Evolutionary conservation across 1,284 basidiomycete genomes (phyloP), one percentile per base, ranked within the genome.

Genomic region (Cutaneotrichosporon sp.): DNA sequence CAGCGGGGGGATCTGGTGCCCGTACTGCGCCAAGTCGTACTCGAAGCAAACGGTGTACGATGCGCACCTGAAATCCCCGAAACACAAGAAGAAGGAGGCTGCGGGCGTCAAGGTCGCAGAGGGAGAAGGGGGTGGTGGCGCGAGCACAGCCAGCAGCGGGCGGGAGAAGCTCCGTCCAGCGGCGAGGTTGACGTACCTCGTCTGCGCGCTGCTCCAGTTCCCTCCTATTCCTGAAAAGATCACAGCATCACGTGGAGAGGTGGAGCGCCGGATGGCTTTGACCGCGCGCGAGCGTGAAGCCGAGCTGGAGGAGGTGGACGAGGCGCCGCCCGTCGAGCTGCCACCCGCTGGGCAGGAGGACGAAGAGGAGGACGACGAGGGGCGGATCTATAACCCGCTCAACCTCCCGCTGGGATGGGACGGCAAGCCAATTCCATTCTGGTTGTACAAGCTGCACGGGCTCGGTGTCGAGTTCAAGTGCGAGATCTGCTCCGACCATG

Each of bases 361-460:
- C 1, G 71, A 77, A 9, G 90, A 94, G 55, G 90, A 92, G 38
- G 91, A 93, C 61, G 92, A 93, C 60, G 90, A 96, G 65, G 90
- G 90, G 60, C 84, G 88, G 62, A 91, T 97, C 45, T 98, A 98
- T 76, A 98, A 99, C 69, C 96, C 96, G 34, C 82, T 98, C 50
- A 97, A 97, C 76, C 79, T 98, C 35, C 96, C 96, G 10, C 81
- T 98, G 3, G 94, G 94, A 1, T 97, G 93, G 93, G 93, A 97
- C 70, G 92, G 92, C 35, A 96, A 94, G 70, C 93, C 94, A 16
- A 98, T 98, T 65, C 94, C 96, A 16, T 97, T 92, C 72, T 98
- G 94, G 94, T 71, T 99, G 55, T 99, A 94, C 79, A 98, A 97
- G 75, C 77, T 99, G 49, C 96, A 98, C 73, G 96, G 96, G 1